Percentiles rank a stretch among this genome's conserved stretches.
phyloP scores from a whole-genome alignment of 163 green algal genomes.

The Volvox carteri region DNA sequence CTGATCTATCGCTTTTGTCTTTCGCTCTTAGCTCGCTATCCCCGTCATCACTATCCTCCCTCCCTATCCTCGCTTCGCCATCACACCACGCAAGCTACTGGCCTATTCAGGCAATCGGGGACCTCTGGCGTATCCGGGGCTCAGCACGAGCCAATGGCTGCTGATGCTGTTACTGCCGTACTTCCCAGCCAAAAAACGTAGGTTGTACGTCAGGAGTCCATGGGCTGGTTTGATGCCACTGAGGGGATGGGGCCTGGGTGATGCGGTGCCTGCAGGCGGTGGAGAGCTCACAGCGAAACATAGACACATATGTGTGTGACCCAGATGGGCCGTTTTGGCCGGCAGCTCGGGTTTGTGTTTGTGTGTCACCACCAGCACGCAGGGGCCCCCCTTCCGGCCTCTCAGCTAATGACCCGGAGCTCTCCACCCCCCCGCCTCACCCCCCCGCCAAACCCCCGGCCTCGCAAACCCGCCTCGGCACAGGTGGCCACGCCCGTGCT shows the following conservation, averaged over 20 bases:
- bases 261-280: too few relatives aligned
- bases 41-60: neutral
- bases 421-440: too few relatives aligned
- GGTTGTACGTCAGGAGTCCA: neutral
- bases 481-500: neutral
- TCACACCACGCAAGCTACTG: neutral
- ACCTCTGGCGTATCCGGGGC: slow-evolving; percentile 30
- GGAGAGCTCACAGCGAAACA: too few relatives aligned
- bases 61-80: neutral
- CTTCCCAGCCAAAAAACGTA: neutral
- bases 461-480: too few relatives aligned
- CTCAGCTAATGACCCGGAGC: too few relatives aligned
- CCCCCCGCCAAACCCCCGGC: too few relatives aligned
- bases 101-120: slow-evolving; percentile 27
- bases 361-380: too few relatives aligned
- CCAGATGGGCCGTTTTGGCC: neutral
- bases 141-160: slow-evolving; percentile 26
- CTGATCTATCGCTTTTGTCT: too few relatives aligned
- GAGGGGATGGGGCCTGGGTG: too few relatives aligned
- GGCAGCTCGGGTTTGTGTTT: too few relatives aligned
- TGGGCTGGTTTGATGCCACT: neutral
- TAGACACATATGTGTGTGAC: neutral
- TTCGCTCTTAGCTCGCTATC: too few relatives aligned
- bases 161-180: slow-evolving; percentile 50
- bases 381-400: too few relatives aligned